These are phyloP conservation scores for Alternaria novae-zelandiae DNA, from an alignment of 2,329 filamentous ascomycete species.

Conservation along the genomic window DNA sequence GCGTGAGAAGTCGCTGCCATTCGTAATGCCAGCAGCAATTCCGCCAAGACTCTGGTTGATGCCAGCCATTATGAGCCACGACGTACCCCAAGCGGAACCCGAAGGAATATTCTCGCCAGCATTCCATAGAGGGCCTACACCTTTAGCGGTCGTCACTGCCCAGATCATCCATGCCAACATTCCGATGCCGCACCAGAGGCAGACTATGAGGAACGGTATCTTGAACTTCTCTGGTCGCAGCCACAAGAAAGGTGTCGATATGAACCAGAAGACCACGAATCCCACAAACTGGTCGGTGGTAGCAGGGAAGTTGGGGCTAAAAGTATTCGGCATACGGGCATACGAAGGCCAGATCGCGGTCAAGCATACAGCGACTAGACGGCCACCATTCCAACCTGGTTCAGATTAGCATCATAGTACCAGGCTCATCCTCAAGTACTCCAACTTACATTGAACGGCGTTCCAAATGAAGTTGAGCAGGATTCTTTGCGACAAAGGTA, in stretches of 20 bases:
- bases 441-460: conserved; percentile 53
- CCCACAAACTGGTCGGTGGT: conserved; percentile 47
- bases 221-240: conserved; percentile 60
- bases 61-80: conserved; percentile 56
- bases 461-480: conserved; percentile 61
- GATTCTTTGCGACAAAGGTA: conserved; percentile 56
- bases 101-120: conserved; percentile 46
- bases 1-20: conserved; percentile 54
- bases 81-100: conserved; percentile 48
- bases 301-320: conserved; percentile 41
- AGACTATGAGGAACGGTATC: conserved; percentile 55
- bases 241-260: conserved; percentile 54
- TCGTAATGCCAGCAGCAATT: conserved; percentile 52
- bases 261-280: conserved; percentile 44
- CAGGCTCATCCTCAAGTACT: background rate
- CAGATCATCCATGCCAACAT: conserved; percentile 59
- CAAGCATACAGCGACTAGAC: conserved; percentile 42
- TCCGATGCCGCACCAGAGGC: conserved; percentile 52
- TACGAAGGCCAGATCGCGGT: conserved; percentile 48
- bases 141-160: conserved; percentile 53
- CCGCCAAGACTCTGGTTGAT: conserved; percentile 54
- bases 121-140: conserved; percentile 54
- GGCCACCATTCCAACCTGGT: conserved; percentile 46
- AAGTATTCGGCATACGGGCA: conserved; percentile 43
- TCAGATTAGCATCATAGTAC: background rate